Conservation (phyloP, 345 rosid genomes). For the Cardamine occulta region DNA sequence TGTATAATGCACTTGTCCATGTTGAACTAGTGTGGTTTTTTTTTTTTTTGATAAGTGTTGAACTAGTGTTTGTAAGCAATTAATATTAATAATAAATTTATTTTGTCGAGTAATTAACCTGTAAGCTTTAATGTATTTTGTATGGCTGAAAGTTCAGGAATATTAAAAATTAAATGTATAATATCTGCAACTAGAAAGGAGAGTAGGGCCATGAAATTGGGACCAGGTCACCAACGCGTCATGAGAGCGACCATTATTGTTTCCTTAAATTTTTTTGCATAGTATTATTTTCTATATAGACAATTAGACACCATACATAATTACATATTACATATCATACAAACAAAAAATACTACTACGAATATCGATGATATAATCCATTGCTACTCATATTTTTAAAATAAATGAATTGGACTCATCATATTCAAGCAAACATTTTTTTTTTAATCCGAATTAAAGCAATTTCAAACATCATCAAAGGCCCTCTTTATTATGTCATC, state of each 20-base stretch:
- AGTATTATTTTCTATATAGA: background rate
- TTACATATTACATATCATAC: constrained; percentile 4
- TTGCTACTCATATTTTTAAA: background rate
- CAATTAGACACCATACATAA: constrained; percentile 12
- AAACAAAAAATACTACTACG: constrained; percentile 11
- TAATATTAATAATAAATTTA: background rate
- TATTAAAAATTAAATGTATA: constrained; percentile 8
- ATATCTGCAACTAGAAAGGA: constrained; percentile 38
- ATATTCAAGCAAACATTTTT: background rate
- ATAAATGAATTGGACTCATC: constrained; percentile 6
- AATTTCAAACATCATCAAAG: constrained; percentile 26
- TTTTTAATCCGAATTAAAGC: constrained; percentile 12
- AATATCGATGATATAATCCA: constrained; percentile 16
- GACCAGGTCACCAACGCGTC: constrained; percentile 50
- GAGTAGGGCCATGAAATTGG: constrained; percentile 38
- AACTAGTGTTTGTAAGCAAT: background rate
- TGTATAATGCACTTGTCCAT: background rate
- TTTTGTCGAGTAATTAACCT: background rate
- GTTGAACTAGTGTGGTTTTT: background rate
- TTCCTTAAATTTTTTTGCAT: background rate
- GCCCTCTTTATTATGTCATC: constrained; percentile 30
- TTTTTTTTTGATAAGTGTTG: background rate
- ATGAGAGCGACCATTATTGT: constrained; percentile 38
- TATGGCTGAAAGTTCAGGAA: constrained; percentile 15
- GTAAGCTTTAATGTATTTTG: background rate